Base-by-base conservation (phyloP, 2,329 filamentous ascomycete genomes). In the Neophaeococcomyces aloes region DNA sequence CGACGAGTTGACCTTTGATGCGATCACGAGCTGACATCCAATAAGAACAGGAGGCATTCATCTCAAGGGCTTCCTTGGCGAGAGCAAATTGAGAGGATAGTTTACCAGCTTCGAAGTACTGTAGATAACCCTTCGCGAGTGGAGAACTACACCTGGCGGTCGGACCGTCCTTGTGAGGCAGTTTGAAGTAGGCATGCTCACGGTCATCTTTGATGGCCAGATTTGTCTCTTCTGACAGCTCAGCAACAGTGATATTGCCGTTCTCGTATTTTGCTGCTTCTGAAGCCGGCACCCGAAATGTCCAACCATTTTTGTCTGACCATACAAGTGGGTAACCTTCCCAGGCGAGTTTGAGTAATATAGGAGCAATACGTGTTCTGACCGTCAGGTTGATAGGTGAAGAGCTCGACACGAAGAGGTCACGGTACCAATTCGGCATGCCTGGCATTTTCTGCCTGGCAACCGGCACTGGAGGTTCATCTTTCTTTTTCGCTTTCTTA, bases 11-110 rank as follows among this genome's bases (percentile, higher is more conserved):
- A n/a, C 81, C 84, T 72, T 70, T 89, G 63, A 98, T 98, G 38
- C 91, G 74, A 58, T 94, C 86, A 49, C 91, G 76, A 13, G 91
- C 88, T 57, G 86, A 94, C 55, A 98, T 96, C 91, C 93, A 98
- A 64, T 98, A 98, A 1, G 89, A 96, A 60, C 93, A 98, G 0
- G 87, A 94, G 0, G 91, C 87, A 56, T 98, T 98, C 91, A 98
- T 98, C 55, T 96, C 84, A 33, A 98, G 68, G 0, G 93, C 91
- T 61, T 94, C 87, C 58, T 93, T 96, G 0, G 91, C 91, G 56
- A 95, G 89, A 0, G 79, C 61, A 56, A 83, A 96, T 61, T 94
- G 83, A 0, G 89, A 96, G 0, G 86, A 85, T 2, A 98, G 68
- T 0, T 75, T 85, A 0, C 87, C 89, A 29, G 83, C 84, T 56